Evolutionary conservation across 495 filamentous ascomycete genomes (phyloP), one percentile per base, ranked within the genome.

Genomic region (Xylaria curta): DNA sequence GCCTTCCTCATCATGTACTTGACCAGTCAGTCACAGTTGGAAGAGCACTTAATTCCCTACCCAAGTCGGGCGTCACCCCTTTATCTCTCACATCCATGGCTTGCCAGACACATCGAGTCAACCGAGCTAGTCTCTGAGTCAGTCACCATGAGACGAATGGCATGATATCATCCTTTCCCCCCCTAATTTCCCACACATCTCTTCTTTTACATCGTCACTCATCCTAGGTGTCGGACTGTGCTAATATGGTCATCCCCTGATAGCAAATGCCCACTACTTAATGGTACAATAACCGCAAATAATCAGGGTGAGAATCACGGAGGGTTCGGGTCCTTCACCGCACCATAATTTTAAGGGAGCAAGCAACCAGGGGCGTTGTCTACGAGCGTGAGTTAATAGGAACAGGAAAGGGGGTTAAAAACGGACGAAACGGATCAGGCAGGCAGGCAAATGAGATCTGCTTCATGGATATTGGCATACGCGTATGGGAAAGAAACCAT

Each of bases 251-350:
- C 19, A 67, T 67, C 2, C 24, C 51, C 15, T 19, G 44, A 47
- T 28, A 84, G 93, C 78, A 91, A 97, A 75, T 98, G 94, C 76
- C 94, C 94, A 6, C 83, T 97, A 76, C 91, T 98, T 56, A 98
- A 98, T 76, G 94, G 94, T 54, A 93, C 90, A 7, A 91, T 90
- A 83, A 92, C 92, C 64, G 87, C 88, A 56, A 91, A 92, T 71
- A 92, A 94, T 63, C 82, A 82, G 65, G 82, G 82, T 12, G 79
- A 82, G 46, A 85, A 87, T 31, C 76, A 82, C 56, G 84, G 83
- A 66, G 79, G 82, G 26, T 87, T 91, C 69, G 89, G 86, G n/a
- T 84, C 84, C 44, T 86, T 85, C 56, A 80, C 81, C 31, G 81
- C 84, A 38, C 58, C 58, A 21, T 71, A 33, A 71, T 26, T 64